Base-by-base conservation (phyloP, 2,329 filamentous ascomycete species). In the Pyrenophora tritici-repentis region DNA sequence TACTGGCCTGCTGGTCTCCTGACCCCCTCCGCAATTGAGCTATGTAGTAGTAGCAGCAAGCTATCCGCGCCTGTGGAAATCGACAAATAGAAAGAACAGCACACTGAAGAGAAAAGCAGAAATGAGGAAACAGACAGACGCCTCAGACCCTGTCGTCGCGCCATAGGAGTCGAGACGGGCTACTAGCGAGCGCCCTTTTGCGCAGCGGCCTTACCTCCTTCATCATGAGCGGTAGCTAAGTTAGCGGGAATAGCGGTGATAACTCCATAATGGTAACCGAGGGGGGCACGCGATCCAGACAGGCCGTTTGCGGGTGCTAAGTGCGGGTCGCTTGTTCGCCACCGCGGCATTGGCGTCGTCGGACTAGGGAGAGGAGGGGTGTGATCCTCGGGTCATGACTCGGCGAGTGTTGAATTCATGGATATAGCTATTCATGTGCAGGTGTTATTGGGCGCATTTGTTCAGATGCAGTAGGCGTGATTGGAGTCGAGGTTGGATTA, bases 171-270 rank as follows among this genome's bases (percentile, higher is more conserved):
- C 24, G 20, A 42, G 39, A 43, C 17, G 34, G 35, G 49, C 49
- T 48, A 48, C 37, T 36, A n/a, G 29, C 17, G 22, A 24, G 29
- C 49, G 49, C 39, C 49, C n/a, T 42, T n/a, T 42, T 16, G 34
- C 34, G n/a, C 24, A 14, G 36, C 29, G 36, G 44, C 44, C 18
- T 38, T 42, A 17, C 48, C 43, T 17, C 33, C 48, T 47, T 38
- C 33, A 42, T 38, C 34, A 24, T 22, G 33, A 13, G 48, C 43
- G 32, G 40, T 14, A 14, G 13, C 24, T 34, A 37, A 32, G 26
- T 38, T 24, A 36, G 22, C 48, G 48, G 48, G 32, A 47, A 51
- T 51, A 51, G 24, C 48, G 43, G 48, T 20, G 32, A 51, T 51
- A 47, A 3, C 18, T 10, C 16, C 20, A 34, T 9, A 29, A 32